Conservation (phyloP, 306 rosid species). For the Trichosanthes truncata region DNA sequence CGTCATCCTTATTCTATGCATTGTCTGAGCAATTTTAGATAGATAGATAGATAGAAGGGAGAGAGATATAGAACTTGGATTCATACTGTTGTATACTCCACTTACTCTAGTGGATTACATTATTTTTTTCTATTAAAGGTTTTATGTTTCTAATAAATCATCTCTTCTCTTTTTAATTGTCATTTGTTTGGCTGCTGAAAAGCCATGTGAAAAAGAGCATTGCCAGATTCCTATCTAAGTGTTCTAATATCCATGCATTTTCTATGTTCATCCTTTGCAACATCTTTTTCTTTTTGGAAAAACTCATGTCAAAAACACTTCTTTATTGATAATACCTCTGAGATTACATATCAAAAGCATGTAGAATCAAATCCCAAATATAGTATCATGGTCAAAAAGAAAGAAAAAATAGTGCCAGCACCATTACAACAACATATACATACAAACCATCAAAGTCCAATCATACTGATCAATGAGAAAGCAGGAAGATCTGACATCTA, state of each 20-base stretch:
- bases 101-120: background rate
- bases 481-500: constrained; percentile 16
- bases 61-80: background rate
- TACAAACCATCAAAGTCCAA: background rate
- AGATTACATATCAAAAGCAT: background rate
- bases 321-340: background rate
- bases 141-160: background rate
- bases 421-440: background rate
- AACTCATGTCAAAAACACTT: background rate
- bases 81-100: background rate
- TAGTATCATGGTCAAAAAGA: background rate
- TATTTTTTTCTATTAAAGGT: background rate
- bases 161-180: background rate
- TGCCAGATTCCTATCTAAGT: background rate
- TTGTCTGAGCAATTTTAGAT: background rate
- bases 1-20: background rate
- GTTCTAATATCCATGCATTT: background rate
- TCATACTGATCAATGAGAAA: background rate
- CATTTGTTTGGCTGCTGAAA: background rate
- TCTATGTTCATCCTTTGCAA: background rate
- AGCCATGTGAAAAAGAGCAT: background rate
- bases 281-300: background rate
- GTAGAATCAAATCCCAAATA: background rate
- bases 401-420: background rate
- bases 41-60: background rate